A percentile compares a stretch with the other conserved stretches of the same genome.
These are phyloP conservation scores for Colletotrichum tropicale DNA, from an alignment of 2,329 filamentous ascomycete species.

Conservation along the genomic window DNA sequence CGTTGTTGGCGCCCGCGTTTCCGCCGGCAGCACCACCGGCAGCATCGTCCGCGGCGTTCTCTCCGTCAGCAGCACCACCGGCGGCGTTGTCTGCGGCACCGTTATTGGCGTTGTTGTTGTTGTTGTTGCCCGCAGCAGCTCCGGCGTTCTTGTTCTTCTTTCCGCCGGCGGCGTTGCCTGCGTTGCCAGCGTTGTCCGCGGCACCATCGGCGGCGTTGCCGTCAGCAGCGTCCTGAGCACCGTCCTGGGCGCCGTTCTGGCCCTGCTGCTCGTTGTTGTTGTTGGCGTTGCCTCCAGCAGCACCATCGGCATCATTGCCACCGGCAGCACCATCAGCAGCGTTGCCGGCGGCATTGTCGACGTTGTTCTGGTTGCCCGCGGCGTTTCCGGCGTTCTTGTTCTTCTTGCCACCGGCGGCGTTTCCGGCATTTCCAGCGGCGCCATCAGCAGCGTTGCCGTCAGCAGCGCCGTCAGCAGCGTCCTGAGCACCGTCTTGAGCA, in stretches of 20 bases:
- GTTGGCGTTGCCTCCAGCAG: neutral
- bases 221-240: neutral
- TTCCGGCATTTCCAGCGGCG: neutral
- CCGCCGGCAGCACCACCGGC: neutral
- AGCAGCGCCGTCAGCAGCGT: neutral
- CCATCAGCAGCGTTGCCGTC: neutral
- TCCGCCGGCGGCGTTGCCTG: neutral
- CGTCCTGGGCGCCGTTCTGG: neutral
- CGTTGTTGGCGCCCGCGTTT: neutral
- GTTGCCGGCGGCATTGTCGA: neutral
- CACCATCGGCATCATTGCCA: no score
- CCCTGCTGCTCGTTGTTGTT: neutral
- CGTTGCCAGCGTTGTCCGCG: neutral
- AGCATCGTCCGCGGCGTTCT: neutral
- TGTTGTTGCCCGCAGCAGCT: neutral
- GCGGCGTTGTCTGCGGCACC: neutral
- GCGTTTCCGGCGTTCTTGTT: neutral
- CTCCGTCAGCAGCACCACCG: neutral
- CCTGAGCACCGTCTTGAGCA: neutral
- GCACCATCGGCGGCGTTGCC: neutral
- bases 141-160: neutral
- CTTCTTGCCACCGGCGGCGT: neutral
- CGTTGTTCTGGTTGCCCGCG: neutral
- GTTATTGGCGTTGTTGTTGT: neutral
- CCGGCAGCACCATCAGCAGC: neutral